Percentiles rank a stretch among this genome's conserved stretches.
These are phyloP conservation scores for Eucalyptus lansdowneana DNA, from an alignment of 345 rosid genomes.

Conservation along the genomic window DNA sequence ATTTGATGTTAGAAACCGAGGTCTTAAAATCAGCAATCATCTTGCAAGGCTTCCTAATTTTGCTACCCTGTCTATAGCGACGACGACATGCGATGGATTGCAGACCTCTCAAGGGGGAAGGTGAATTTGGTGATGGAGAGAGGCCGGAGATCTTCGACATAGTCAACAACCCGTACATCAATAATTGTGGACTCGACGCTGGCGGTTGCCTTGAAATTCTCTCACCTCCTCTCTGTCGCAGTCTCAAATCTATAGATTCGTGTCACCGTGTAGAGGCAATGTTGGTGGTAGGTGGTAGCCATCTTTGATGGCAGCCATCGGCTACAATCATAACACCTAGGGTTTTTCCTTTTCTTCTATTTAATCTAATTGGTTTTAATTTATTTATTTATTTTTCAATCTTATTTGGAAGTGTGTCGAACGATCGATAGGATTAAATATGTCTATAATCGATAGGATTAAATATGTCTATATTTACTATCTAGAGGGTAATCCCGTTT, in stretches of 20 bases:
- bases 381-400: too few species aligned
- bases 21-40: neutral
- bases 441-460: too few species aligned
- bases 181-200: neutral
- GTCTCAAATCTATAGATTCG: neutral
- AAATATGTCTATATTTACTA: neutral
- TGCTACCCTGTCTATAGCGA: neutral
- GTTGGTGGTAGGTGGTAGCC: neutral
- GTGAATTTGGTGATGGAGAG: neutral
- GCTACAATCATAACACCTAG: neutral
- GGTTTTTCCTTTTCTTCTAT: neutral
- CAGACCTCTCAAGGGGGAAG: neutral
- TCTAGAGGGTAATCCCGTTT: rapidly evolving
- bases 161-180: neutral
- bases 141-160: neutral
- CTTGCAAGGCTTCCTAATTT: neutral
- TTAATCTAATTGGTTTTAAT: neutral
- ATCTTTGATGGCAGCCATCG: neutral
- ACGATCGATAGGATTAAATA: neutral
- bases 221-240: rapidly evolving
- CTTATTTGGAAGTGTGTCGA: neutral
- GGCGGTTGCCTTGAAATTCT: neutral
- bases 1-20: neutral
- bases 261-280: neutral
- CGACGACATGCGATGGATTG: neutral